These are phyloP conservation scores for Lablab purpureus DNA, from an alignment of 306 rosid species.

Conservation along the genomic window DNA sequence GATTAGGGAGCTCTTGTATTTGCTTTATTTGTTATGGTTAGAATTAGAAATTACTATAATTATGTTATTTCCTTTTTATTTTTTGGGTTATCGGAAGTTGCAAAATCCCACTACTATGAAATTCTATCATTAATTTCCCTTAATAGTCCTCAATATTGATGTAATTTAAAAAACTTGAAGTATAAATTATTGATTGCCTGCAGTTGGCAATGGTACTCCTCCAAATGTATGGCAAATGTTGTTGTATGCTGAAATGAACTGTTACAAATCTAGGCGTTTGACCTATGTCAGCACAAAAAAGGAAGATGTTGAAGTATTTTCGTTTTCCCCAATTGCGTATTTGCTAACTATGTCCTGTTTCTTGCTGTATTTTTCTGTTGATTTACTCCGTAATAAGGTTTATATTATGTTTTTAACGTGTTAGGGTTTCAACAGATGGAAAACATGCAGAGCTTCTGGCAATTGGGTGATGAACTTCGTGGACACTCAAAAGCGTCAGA, in stretches of 20 bases:
- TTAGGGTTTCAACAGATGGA: slow-evolving; percentile 72
- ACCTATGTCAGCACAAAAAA: not conserved
- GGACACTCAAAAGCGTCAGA: slow-evolving; percentile 92
- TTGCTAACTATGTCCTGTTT: not conserved
- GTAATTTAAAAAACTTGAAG: slow-evolving; percentile 12
- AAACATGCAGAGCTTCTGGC: slow-evolving; percentile 89
- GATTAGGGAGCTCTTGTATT: not conserved
- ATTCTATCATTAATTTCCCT: not conserved
- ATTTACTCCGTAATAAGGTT: slow-evolving; percentile 16
- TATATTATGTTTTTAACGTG: slow-evolving; percentile 26
- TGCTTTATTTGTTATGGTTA: not conserved
- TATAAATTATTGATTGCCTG: not conserved
- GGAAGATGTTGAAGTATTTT: slow-evolving; percentile 1
- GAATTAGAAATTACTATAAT: not conserved
- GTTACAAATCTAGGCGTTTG: slow-evolving; percentile 9
- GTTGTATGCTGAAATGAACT: not conserved
- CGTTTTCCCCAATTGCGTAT: not conserved
- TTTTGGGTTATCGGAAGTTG: not conserved
- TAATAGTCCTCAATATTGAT: not conserved
- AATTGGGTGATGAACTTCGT: slow-evolving; percentile 95
- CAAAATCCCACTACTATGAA: not conserved
- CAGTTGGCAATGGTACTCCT: not conserved
- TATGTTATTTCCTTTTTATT: not conserved
- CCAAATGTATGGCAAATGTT: not conserved
- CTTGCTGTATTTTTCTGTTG: slow-evolving; percentile 7